Conservation (phyloP, 2,329 filamentous ascomycete species). For the Claviceps fusiformis region DNA sequence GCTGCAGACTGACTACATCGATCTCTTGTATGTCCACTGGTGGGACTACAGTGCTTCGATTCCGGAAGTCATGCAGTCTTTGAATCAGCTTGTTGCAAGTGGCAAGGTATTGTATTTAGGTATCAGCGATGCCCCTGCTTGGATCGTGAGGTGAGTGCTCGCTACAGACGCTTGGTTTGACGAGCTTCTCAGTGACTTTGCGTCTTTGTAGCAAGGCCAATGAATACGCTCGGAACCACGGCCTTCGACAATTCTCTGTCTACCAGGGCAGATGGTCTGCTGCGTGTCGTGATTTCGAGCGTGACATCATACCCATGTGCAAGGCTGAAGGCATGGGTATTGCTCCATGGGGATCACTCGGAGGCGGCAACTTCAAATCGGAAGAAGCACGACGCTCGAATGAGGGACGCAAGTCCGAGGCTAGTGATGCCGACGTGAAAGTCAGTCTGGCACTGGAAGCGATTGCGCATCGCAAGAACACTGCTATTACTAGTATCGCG, state of each 20-base stretch:
- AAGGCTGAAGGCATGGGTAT: constrained; percentile 34
- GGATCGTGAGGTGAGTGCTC: constrained; percentile 38
- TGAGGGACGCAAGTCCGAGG: constrained; percentile 24
- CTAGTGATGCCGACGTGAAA: constrained; percentile 39
- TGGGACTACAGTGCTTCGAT: constrained; percentile 58
- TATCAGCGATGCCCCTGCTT: constrained; percentile 55
- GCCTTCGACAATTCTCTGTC: constrained; percentile 53
- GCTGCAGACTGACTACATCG: constrained; percentile 55
- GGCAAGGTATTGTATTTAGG: constrained; percentile 56
- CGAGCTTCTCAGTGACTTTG: background rate
- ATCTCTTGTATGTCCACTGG: constrained; percentile 51
- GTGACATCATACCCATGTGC: constrained; percentile 31
- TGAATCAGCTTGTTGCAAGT: constrained; percentile 44
- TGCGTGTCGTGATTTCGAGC: constrained; percentile 24
- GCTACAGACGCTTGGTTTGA: background rate
- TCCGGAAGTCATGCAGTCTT: constrained; percentile 53
- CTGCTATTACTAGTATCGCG: constrained; percentile 36
- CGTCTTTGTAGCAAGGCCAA: constrained; percentile 38
- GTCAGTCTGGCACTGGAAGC: constrained; percentile 32
- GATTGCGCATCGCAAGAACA: constrained; percentile 32
- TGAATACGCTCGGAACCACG: constrained; percentile 55
- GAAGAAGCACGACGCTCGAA: constrained; percentile 20
- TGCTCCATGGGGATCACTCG: constrained; percentile 44
- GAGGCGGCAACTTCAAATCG: constrained; percentile 33
- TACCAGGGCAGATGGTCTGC: constrained; percentile 31